These are phyloP conservation scores for Rhipidocladum racemiflorum DNA, from an alignment of 176 grass and related monocot species.

Conservation along the genomic window DNA sequence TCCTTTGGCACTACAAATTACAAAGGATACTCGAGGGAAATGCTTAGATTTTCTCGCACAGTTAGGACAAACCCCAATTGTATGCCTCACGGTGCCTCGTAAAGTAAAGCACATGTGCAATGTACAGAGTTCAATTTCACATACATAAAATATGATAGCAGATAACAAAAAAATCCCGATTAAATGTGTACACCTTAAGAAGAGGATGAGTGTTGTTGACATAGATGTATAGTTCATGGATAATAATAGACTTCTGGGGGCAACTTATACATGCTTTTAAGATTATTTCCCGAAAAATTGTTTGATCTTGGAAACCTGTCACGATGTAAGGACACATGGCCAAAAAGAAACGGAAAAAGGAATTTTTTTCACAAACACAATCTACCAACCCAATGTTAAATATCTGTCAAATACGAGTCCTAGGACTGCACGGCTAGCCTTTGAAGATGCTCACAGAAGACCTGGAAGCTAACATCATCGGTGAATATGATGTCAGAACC, in stretches of 20 bases:
- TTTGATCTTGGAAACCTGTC: conserved; percentile 10
- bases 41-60: too few species aligned
- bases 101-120: not conserved
- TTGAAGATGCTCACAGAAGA: conserved; percentile 96
- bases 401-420: conserved; percentile 33
- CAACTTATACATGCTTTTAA: conserved; percentile 32
- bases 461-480: conserved; percentile 95
- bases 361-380: conserved; percentile 22
- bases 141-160: not conserved
- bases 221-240: not conserved
- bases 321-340: not conserved
- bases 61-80: too few species aligned
- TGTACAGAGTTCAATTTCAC: not conserved
- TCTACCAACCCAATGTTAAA: conserved; percentile 27
- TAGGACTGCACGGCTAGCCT: conserved; percentile 92
- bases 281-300: conserved; percentile 36
- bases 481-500: conserved; percentile 98
- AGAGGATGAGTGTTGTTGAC: not conserved
- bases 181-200: not conserved
- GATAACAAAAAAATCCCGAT: not conserved
- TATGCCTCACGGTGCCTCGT: too few species aligned
- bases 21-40: too few species aligned
- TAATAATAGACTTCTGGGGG: not conserved
- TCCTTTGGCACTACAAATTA: too few species aligned
- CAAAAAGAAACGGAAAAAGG: not conserved